Percentiles rank a stretch among this genome's conserved stretches.
Conservation (phyloP, 2,329 filamentous ascomycete species). For the Diaporthe sp. region DNA sequence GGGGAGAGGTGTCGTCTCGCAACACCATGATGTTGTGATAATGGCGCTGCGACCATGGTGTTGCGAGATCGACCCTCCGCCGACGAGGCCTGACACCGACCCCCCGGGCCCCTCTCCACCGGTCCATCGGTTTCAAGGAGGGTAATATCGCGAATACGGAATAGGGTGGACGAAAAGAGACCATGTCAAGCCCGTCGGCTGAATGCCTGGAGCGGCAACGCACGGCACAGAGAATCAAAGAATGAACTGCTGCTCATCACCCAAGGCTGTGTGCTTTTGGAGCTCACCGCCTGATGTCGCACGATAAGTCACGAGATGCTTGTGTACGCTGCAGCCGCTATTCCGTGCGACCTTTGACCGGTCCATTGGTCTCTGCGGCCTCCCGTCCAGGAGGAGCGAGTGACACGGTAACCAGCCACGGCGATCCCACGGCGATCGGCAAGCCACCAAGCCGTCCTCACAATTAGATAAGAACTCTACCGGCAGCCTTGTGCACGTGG, state of each 20-base stretch:
- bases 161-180: not conserved
- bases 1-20: not conserved
- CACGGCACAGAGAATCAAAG: not conserved
- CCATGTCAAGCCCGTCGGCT: not conserved
- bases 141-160: not conserved
- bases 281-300: slow-evolving; percentile 19
- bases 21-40: not conserved
- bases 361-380: not conserved
- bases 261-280: not conserved
- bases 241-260: not conserved
- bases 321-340: not conserved
- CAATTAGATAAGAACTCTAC: not conserved
- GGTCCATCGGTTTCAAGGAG: no score
- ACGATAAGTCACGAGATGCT: slow-evolving; percentile 29
- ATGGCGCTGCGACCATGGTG: not conserved
- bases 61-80: not conserved
- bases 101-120: not conserved
- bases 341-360: slow-evolving; percentile 5
- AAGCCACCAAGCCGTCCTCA: not conserved
- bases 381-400: not conserved
- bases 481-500: slow-evolving; percentile 6
- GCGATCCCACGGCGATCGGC: slow-evolving; percentile 5
- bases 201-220: not conserved
- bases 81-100: not conserved
- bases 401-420: not conserved